Conservation (phyloP, 2,329 filamentous ascomycete genomes). For the Raffaelea ambrosiae region DNA sequence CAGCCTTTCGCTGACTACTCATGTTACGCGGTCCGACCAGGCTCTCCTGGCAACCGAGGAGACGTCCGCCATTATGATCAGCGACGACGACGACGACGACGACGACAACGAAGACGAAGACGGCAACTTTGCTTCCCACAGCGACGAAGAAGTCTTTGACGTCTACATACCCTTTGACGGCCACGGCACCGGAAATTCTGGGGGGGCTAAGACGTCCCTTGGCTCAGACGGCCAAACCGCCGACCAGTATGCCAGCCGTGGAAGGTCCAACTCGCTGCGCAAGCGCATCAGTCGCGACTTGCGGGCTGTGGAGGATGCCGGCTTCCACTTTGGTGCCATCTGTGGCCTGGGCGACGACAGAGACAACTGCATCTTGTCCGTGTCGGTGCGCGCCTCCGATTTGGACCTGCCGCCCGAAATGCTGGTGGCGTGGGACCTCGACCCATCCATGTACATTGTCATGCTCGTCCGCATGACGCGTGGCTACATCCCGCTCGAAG, state of each 20-base stretch:
- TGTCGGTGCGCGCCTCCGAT: conserved; percentile 62
- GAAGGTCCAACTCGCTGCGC: neutral
- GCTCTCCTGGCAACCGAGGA: too few species aligned
- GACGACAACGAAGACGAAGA: conserved; percentile 19
- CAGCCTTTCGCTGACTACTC: conserved; percentile 6
- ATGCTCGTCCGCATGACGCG: conserved; percentile 57
- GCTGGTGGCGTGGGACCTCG: conserved; percentile 68
- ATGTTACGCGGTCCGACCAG: too few species aligned
- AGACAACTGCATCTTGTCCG: conserved; percentile 43
- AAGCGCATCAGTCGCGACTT: conserved; percentile 50
- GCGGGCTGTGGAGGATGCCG: conserved; percentile 48
- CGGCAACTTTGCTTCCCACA: conserved; percentile 12
- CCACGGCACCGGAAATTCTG: too few species aligned
- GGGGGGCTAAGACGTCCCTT: too few species aligned
- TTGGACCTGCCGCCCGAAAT: conserved; percentile 67
- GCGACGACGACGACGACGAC: conserved; percentile 15
- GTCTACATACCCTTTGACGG: too few species aligned
- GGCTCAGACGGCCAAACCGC: too few species aligned
- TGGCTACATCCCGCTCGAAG: conserved; percentile 52
- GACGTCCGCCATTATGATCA: neutral
- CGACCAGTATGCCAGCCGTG: too few species aligned
- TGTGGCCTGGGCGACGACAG: conserved; percentile 33
- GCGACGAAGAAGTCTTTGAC: conserved; percentile 9
- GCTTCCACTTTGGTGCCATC: conserved; percentile 61
- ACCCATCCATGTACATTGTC: conserved; percentile 59